phyloP scores from a whole-genome alignment of 805 yeast genomes.

The Candida chilensis region DNA sequence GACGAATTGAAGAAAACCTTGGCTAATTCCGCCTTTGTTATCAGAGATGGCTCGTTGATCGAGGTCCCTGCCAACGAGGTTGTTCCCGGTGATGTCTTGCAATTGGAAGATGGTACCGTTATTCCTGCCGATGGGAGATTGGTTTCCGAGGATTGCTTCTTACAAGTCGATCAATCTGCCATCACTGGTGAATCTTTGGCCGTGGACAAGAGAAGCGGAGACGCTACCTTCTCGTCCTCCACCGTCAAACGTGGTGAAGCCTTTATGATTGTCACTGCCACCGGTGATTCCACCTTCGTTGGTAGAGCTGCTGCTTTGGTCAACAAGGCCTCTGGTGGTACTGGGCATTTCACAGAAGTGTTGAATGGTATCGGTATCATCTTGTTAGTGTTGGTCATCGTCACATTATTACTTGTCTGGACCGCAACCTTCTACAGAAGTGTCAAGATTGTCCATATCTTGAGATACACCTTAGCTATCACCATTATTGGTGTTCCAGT shows the following conservation, averaged over 20 bases:
- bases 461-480: conserved; percentile 89
- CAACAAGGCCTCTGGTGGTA: conserved; percentile 86
- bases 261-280: conserved; percentile 87
- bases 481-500: conserved; percentile 98
- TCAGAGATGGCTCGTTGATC: conserved; percentile 71
- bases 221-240: conserved; percentile 83
- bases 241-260: conserved; percentile 95
- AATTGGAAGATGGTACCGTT: conserved; percentile 88
- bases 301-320: conserved; percentile 98
- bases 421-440: conserved; percentile 91
- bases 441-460: conserved; percentile 74
- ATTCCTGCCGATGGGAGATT: conserved; percentile 91
- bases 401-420: conserved; percentile 87
- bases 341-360: conserved; percentile 96
- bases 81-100: conserved; percentile 93
- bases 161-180: conserved; percentile 94
- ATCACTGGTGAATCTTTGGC: conserved; percentile 97
- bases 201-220: conserved; percentile 87
- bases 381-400: conserved; percentile 78
- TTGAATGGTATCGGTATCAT: conserved; percentile 96
- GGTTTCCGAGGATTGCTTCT: conserved; percentile 74
- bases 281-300: conserved; percentile 92
- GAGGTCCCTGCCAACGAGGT: conserved; percentile 79
- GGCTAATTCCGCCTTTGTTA: conserved; percentile 80
- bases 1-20: conserved; percentile 93